Evolutionary conservation across 116 monocot species (phyloP), one percentile per base, ranked within the genome.

Genomic region (Zostera marina): DNA sequence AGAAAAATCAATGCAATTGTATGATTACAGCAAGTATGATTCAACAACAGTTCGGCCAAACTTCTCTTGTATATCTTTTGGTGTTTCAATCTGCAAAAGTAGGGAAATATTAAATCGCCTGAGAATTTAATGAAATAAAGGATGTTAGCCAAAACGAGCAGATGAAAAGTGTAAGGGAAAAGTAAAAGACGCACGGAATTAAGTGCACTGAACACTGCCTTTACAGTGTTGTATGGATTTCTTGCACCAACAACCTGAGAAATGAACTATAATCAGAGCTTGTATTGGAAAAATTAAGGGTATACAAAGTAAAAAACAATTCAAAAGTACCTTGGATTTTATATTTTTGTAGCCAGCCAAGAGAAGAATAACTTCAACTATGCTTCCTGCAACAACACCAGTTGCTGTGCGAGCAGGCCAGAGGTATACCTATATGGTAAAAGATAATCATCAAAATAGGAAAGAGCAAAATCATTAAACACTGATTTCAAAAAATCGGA

Each of bases 31-130:
- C 38, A 96, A 76, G 59, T 96, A 89, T 22, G 89, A 74, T 56
- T 96, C 96, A 3, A 96, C 96, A 64, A 96, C 89, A 13, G 96
- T 89, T 58, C 89, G 59, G 32, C 96, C 96, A 74, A 96, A 85
- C 64, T 96, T 96, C 74, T 96, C 80, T 56, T 96, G 89, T 41
- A 96, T 74, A 66, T 96, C 96, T 63, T 85, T 96, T 3, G 96
- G 89, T 19, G 89, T 85, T 74, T 96, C 89, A 68, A 88, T 82
- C 94, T 88, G 82, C 70, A 74, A 66, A 45, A 23, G 13, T 57
- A 52, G 14, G 63, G 39, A 5, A 52, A 16, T 54, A 42, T 17
- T 19, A 19, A 51, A 60, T 56, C 26, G 26, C n/a, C 4, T 43
- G n/a, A 9, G 10, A 41, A 59, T 38, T 56, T 32, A 10, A 17